These are phyloP conservation scores for Pyrenula aspistea DNA, from an alignment of 495 filamentous ascomycete genomes.

Conservation along the genomic window DNA sequence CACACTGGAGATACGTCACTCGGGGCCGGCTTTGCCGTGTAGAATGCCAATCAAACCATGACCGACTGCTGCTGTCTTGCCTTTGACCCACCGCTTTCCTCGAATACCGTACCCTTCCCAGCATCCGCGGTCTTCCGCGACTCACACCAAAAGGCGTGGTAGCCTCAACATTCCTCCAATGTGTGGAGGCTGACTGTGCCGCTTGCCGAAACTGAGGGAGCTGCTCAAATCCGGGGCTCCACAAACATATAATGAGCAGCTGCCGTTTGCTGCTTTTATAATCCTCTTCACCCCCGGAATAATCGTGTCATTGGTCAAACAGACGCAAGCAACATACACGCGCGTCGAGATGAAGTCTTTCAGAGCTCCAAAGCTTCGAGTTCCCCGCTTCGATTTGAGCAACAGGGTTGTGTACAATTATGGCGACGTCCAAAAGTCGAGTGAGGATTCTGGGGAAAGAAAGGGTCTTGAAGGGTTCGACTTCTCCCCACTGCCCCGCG, in stretches of 20 bases:
- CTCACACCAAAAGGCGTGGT: too few species aligned
- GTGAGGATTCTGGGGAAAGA: neutral
- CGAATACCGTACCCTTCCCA: neutral
- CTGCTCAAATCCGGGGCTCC: neutral
- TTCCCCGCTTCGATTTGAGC: neutral
- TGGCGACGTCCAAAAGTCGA: neutral
- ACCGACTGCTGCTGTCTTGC: neutral
- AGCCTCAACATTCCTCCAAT: too few species aligned
- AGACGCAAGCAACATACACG: too few species aligned
- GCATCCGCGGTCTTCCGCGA: neutral
- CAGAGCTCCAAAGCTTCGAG: neutral
- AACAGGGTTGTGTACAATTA: neutral
- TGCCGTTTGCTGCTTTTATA: too few species aligned
- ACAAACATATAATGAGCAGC: too few species aligned
- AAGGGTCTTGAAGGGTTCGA: neutral
- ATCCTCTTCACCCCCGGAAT: too few species aligned
- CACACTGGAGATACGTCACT: neutral
- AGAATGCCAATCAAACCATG: neutral
- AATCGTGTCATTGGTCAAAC: too few species aligned
- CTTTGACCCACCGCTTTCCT: neutral
- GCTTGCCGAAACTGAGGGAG: neutral
- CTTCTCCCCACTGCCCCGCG: conserved; percentile 19
- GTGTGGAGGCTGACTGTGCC: too few species aligned
- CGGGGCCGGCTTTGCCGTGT: neutral
- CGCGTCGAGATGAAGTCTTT: too few species aligned